Percentiles rank a stretch among this genome's conserved stretches.
phyloP scores from a whole-genome alignment of 768 basidiomycete genomes.

The Russula sp. region DNA sequence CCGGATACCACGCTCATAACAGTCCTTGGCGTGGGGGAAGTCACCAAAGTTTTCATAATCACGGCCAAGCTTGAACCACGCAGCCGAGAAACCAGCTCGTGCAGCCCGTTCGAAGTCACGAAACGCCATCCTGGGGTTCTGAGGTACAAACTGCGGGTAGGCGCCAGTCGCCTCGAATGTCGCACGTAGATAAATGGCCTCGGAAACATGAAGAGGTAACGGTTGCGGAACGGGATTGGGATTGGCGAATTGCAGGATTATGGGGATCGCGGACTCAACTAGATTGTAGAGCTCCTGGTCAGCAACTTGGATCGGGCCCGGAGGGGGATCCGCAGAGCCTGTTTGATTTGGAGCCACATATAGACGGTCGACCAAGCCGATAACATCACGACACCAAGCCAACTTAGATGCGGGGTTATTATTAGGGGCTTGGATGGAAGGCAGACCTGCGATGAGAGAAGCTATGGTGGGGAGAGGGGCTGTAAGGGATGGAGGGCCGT shows the following conservation, averaged over 20 bases:
- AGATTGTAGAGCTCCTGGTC: conserved; percentile 56
- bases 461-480: conserved; percentile 61
- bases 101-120: conserved; percentile 84
- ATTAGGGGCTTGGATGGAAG: conserved; percentile 44
- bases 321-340: conserved; percentile 32
- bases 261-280: conserved; percentile 54
- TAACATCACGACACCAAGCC: conserved; percentile 76
- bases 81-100: conserved; percentile 62
- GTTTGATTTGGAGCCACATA: conserved; percentile 22
- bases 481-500: conserved; percentile 45
- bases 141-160: conserved; percentile 54
- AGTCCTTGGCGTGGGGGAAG: conserved; percentile 62
- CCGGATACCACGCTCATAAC: conserved; percentile 78
- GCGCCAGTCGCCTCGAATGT: conserved; percentile 66
- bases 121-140: conserved; percentile 76
- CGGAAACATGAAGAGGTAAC: conserved; percentile 43
- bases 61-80: conserved; percentile 87
- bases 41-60: conserved; percentile 91
- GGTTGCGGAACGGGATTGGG: conserved; percentile 29
- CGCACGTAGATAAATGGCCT: conserved; percentile 71
- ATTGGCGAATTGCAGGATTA: conserved; percentile 52
- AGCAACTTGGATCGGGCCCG: conserved; percentile 46
- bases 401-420: conserved; percentile 57
- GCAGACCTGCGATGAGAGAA: conserved; percentile 45
- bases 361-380: conserved; percentile 64